These are phyloP conservation scores for Sphagnum contortum DNA, from an alignment of 225 moss, liverwort and hornwort species.

Conservation along the genomic window DNA sequence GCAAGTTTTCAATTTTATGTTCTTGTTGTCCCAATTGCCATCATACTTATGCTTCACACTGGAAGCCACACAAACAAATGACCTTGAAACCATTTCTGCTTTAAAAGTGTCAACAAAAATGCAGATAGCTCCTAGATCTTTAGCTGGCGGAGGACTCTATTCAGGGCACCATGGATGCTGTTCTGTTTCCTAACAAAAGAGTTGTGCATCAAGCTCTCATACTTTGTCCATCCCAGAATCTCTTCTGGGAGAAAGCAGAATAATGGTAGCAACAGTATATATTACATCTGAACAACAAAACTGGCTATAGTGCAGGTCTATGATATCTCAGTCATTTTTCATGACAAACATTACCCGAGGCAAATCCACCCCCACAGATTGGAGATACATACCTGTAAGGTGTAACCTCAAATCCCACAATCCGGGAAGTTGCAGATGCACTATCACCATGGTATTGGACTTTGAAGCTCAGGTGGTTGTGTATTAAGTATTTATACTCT, in stretches of 20 bases:
- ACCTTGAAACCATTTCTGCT: too few species aligned
- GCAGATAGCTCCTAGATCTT: too few species aligned
- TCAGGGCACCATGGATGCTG: too few species aligned
- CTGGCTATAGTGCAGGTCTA: too few species aligned
- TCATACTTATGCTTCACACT: conserved; percentile 62
- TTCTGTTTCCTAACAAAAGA: too few species aligned
- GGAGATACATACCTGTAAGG: conserved; percentile 41
- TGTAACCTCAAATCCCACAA: conserved; percentile 87
- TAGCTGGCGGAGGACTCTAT: too few species aligned
- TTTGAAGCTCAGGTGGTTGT: conserved; percentile 70
- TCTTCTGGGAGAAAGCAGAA: neutral
- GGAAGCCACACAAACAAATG: neutral
- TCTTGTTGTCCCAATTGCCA: conserved; percentile 31
- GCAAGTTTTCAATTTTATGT: conserved; percentile 48
- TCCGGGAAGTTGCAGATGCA: conserved; percentile 41
- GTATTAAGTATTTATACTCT: conserved; percentile 60
- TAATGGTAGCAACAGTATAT: neutral
- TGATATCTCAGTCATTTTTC: too few species aligned
- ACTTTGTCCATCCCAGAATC: too few species aligned
- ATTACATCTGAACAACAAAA: neutral
- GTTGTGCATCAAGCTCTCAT: too few species aligned
- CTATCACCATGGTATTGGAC: conserved; percentile 63
- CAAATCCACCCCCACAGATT: neutral
- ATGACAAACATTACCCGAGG: too few species aligned
- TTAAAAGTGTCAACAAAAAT: neutral